Evolutionary conservation across 1,284 basidiomycete genomes (phyloP).

Genomic region (Cutaneotrichosporon dermatis): DNA sequence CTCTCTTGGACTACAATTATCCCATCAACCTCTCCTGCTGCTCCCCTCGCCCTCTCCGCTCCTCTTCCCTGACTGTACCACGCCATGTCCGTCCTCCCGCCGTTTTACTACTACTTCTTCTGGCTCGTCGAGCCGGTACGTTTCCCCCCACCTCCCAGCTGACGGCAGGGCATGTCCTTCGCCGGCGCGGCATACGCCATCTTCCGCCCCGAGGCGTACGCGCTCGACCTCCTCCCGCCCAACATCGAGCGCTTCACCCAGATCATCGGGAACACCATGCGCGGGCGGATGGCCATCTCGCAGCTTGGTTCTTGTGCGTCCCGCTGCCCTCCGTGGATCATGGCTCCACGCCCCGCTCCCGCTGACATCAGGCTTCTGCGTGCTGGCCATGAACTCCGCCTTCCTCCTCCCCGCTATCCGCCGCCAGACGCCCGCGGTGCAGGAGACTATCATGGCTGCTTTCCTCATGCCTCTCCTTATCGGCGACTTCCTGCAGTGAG

Average conservation of each 20-base stretch:
- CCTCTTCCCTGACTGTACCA: too few relatives aligned
- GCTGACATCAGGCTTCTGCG: slow-evolving; percentile 41
- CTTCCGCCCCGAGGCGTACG: slow-evolving; percentile 38
- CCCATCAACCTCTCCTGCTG: too few relatives aligned
- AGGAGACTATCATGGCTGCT: slow-evolving; percentile 37
- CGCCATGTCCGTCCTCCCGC: slow-evolving; percentile 21
- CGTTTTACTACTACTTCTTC: slow-evolving; percentile 38
- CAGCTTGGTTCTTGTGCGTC: slow-evolving; percentile 49
- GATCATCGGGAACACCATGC: slow-evolving; percentile 26
- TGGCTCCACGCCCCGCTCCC: not conserved
- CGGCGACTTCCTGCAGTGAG: slow-evolving; percentile 30
- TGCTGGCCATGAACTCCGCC: slow-evolving; percentile 46
- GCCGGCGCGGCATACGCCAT: slow-evolving; percentile 45
- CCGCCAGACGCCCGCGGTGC: slow-evolving; percentile 15
- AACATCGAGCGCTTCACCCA: slow-evolving; percentile 25
- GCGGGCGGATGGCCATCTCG: slow-evolving; percentile 40
- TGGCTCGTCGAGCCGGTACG: slow-evolving; percentile 37
- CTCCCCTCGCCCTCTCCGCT: too few relatives aligned
- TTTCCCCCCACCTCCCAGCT: not conserved
- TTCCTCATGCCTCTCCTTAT: slow-evolving; percentile 44
- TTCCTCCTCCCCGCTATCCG: slow-evolving; percentile 38
- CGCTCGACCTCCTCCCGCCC: slow-evolving; percentile 34
- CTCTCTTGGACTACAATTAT: too few relatives aligned
- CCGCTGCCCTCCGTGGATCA: too few relatives aligned
- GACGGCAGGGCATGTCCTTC: slow-evolving; percentile 36